These are phyloP conservation scores for Alternaria ethzedia DNA, from an alignment of 2,329 filamentous ascomycete species.

Conservation along the genomic window DNA sequence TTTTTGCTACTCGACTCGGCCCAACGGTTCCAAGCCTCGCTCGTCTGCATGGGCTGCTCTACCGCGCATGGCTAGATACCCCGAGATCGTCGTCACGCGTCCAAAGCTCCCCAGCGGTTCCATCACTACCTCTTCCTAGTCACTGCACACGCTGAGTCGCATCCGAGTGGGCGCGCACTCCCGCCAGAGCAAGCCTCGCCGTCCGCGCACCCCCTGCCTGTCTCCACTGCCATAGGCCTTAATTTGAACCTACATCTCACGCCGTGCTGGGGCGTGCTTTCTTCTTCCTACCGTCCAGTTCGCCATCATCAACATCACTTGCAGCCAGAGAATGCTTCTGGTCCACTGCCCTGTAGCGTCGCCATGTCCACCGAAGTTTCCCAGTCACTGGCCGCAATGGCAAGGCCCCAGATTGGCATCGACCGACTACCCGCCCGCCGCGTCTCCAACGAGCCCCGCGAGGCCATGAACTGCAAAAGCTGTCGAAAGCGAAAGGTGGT, in stretches of 20 bases:
- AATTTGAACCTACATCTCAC: slow-evolving; percentile 48
- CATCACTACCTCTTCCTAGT: slow-evolving; percentile 8
- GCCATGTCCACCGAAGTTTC: slow-evolving; percentile 42
- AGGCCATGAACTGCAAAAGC: slow-evolving; percentile 96
- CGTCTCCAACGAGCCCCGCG: slow-evolving; percentile 75
- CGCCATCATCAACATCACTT: slow-evolving; percentile 15
- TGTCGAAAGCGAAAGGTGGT: slow-evolving; percentile 87
- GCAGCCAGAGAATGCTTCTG: slow-evolving; percentile 44
- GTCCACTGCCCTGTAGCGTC: slow-evolving; percentile 25
- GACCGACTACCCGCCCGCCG: slow-evolving; percentile 76
- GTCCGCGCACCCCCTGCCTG: slow-evolving; percentile 35
- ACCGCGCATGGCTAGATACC: slow-evolving; percentile 26
- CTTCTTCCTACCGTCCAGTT: slow-evolving; percentile 32
- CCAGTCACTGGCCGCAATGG: slow-evolving; percentile 58
- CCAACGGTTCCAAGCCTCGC: slow-evolving; percentile 14
- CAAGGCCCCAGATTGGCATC: slow-evolving; percentile 80
- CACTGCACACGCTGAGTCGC: slow-evolving; percentile 32
- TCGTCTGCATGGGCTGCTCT: slow-evolving; percentile 1
- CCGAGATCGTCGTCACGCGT: slow-evolving; percentile 44
- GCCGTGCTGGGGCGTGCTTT: slow-evolving; percentile 33
- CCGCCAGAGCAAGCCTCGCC: slow-evolving; percentile 41
- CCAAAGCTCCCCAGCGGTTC: slow-evolving; percentile 19
- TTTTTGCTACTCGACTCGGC: slow-evolving; percentile 13
- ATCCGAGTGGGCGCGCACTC: slow-evolving; percentile 38
- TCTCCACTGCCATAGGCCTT: slow-evolving; percentile 45